These are phyloP conservation scores for Coniferiporia sulphurascens DNA, from an alignment of 1,284 basidiomycete species.

Conservation along the genomic window DNA sequence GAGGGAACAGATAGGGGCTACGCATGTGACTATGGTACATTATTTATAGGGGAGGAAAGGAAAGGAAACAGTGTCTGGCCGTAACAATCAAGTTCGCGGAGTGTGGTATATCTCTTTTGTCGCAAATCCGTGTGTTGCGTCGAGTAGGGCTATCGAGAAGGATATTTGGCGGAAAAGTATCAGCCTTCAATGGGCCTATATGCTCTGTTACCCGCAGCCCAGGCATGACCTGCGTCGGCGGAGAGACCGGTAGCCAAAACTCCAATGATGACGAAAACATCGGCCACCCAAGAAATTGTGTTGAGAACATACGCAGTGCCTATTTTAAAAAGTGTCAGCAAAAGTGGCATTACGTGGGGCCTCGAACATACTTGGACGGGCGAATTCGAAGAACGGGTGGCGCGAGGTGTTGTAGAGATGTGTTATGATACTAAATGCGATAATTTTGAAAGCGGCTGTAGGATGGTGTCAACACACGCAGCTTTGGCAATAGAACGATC, in stretches of 20 bases:
- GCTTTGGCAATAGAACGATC: too few relatives aligned
- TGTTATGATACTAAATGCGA: constrained; percentile 61
- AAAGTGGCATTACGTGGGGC: not conserved
- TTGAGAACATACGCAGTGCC: constrained; percentile 57
- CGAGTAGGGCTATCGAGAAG: not conserved
- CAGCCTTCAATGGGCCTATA: constrained; percentile 32
- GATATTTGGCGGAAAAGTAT: not conserved
- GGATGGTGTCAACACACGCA: not conserved
- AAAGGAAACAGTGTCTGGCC: not conserved
- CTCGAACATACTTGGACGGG: constrained; percentile 48
- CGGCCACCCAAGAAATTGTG: constrained; percentile 54
- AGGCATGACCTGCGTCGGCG: constrained; percentile 60
- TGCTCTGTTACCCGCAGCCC: constrained; percentile 72
- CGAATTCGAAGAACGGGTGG: constrained; percentile 50
- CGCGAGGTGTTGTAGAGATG: constrained; percentile 45
- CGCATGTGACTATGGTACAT: not conserved
- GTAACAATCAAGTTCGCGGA: not conserved
- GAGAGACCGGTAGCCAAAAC: constrained; percentile 62
- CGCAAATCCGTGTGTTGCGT: too few relatives aligned
- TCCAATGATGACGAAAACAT: constrained; percentile 45
- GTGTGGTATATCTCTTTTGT: too few relatives aligned
- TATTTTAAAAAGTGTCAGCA: constrained; percentile 24
- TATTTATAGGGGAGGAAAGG: not conserved
- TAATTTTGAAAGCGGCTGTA: constrained; percentile 54
- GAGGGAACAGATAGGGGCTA: not conserved